Conservation (phyloP, 257 asterid species). For the Rhazya stricta region DNA sequence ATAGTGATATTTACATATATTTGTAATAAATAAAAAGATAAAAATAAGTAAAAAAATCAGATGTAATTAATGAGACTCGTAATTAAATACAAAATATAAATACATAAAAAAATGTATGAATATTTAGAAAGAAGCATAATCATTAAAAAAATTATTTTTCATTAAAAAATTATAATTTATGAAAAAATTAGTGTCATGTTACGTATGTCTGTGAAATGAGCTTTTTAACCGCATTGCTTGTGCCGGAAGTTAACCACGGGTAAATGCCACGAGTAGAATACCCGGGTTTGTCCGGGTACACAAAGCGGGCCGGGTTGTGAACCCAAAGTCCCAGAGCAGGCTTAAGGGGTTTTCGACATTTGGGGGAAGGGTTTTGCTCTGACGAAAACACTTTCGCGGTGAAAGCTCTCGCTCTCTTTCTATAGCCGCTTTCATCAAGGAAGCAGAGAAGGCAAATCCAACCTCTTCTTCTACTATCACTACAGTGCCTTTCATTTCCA, state of each 20-base stretch:
- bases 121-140: no score
- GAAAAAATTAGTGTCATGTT: no score
- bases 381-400: neutral
- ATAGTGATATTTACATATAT: no score
- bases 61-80: no score
- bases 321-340: slow-evolving; percentile 11
- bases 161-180: no score
- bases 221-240: neutral
- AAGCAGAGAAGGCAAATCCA: neutral
- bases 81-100: no score
- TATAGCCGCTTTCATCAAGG: slow-evolving; percentile 20
- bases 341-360: slow-evolving; percentile 43
- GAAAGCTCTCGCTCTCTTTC: slow-evolving; percentile 3
- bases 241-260: neutral
- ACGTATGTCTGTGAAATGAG: no score
- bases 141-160: no score
- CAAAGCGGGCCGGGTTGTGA: neutral
- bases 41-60: no score
- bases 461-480: slow-evolving; percentile 26
- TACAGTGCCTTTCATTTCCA: neutral
- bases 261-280: neutral
- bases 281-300: neutral
- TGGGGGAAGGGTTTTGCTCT: slow-evolving; percentile 48
- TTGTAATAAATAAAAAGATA: no score
- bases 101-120: no score